Percentiles rank a stretch among this genome's conserved stretches.
These are phyloP conservation scores for Umbelopsis sp. DNA, from an alignment of 192 early-diverging fungal genomes.

Conservation along the genomic window DNA sequence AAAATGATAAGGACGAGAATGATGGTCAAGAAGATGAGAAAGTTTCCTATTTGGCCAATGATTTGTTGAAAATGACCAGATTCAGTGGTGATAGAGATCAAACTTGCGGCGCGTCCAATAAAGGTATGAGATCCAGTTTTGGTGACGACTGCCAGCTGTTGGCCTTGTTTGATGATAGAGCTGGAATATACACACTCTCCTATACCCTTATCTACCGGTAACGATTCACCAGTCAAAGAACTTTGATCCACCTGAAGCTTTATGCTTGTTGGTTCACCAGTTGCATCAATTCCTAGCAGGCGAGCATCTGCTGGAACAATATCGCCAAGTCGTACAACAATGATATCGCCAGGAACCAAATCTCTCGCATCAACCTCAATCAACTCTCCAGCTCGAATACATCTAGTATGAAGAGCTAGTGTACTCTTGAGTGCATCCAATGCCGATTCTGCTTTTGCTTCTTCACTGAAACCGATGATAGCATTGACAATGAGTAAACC, in stretches of 20 bases:
- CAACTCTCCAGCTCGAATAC: constrained; percentile 58
- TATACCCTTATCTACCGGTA: constrained; percentile 59
- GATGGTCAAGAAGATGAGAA: constrained; percentile 64
- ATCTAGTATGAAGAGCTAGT: constrained; percentile 64
- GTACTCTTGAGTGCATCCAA: constrained; percentile 72
- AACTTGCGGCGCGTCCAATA: constrained; percentile 72
- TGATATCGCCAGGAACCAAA: constrained; percentile 74
- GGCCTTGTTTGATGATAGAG: constrained; percentile 74
- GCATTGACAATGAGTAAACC: constrained; percentile 66
- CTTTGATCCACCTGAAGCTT: constrained; percentile 71
- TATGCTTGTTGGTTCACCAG: constrained; percentile 53
- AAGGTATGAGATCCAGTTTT: constrained; percentile 75
- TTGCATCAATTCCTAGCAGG: constrained; percentile 51
- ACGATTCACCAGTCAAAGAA: constrained; percentile 75
- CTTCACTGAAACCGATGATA: constrained; percentile 71
- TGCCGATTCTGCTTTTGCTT: constrained; percentile 71
- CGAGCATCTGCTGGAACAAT: constrained; percentile 75
- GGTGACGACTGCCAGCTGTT: constrained; percentile 67
- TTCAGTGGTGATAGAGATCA: constrained; percentile 68
- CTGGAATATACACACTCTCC: constrained; percentile 68
- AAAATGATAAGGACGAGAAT: constrained; percentile 58
- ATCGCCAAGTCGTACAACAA: constrained; percentile 72
- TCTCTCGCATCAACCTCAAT: constrained; percentile 49
- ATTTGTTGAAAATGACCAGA: constrained; percentile 80
- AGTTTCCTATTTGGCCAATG: constrained; percentile 77